phyloP scores from a whole-genome alignment of 108 stramenopile species.

The Mayamaea pseudoterrestris region DNA sequence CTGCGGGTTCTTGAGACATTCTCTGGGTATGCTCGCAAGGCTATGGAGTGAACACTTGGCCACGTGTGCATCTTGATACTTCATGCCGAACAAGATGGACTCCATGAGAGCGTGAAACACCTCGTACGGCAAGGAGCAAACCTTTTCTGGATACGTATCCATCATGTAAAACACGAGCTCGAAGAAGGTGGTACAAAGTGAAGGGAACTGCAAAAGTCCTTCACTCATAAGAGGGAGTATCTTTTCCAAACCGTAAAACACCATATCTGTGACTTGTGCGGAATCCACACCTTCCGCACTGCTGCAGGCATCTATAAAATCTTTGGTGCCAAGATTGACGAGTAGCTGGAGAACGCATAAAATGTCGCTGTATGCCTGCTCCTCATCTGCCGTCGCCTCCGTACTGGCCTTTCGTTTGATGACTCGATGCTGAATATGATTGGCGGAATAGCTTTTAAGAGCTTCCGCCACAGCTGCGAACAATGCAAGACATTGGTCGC shows the following conservation, averaged over 20 bases:
- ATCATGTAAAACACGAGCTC: constrained; percentile 74
- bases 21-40: constrained; percentile 47
- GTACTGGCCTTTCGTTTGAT: constrained; percentile 13
- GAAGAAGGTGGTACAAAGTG: constrained; percentile 64
- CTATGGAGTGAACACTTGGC: constrained; percentile 66
- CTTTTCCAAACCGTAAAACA: constrained; percentile 81
- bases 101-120: constrained; percentile 72
- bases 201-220: constrained; percentile 71
- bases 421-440: constrained; percentile 44
- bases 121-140: constrained; percentile 53
- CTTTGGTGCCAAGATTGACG: constrained; percentile 76
- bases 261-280: constrained; percentile 65
- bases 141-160: constrained; percentile 79
- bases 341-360: constrained; percentile 72
- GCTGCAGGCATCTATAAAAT: constrained; percentile 54
- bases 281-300: constrained; percentile 36
- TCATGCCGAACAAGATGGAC: constrained; percentile 77
- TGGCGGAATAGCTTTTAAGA: constrained; percentile 51
- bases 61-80: constrained; percentile 51
- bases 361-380: constrained; percentile 76
- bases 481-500: constrained; percentile 44
- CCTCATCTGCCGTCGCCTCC: constrained; percentile 47
- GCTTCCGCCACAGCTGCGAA: constrained; percentile 59
- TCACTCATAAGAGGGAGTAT: constrained; percentile 76
- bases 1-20: constrained; percentile 34